phyloP scores from a whole-genome alignment of 2,329 filamentous ascomycete species.

The Rhytidhysteron rufulum region DNA sequence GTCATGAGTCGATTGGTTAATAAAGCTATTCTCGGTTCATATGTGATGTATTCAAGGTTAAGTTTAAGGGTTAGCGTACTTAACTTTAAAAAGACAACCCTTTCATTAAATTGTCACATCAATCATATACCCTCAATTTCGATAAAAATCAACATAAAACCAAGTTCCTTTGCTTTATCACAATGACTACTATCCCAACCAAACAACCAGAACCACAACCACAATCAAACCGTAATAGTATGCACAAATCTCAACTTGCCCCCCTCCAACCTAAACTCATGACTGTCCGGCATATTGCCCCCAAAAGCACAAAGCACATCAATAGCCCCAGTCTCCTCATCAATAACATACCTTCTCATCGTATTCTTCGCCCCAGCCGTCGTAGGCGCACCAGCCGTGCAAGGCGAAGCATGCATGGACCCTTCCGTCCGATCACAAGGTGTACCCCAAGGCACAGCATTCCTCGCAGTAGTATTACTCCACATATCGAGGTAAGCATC shows the following conservation, averaged over 20 bases:
- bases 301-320: background rate
- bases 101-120: too few relatives aligned
- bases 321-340: background rate
- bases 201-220: too few relatives aligned
- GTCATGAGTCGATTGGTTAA: too few relatives aligned
- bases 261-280: background rate
- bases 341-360: background rate
- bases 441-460: background rate
- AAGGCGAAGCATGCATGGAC: background rate
- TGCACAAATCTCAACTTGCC: background rate
- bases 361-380: background rate
- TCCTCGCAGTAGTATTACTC: background rate
- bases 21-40: too few relatives aligned
- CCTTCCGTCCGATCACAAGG: background rate
- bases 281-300: background rate
- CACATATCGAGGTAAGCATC: conserved; percentile 1
- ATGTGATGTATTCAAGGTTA: too few relatives aligned
- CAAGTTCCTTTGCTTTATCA: too few relatives aligned
- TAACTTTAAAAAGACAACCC: too few relatives aligned
- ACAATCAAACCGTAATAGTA: background rate
- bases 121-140: too few relatives aligned
- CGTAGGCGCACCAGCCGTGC: background rate
- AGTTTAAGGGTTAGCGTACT: too few relatives aligned
- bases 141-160: too few relatives aligned
- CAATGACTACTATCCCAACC: too few relatives aligned